These are phyloP conservation scores for Mortierella sp. DNA, from an alignment of 371 early-diverging fungal genomes.

Conservation along the genomic window DNA sequence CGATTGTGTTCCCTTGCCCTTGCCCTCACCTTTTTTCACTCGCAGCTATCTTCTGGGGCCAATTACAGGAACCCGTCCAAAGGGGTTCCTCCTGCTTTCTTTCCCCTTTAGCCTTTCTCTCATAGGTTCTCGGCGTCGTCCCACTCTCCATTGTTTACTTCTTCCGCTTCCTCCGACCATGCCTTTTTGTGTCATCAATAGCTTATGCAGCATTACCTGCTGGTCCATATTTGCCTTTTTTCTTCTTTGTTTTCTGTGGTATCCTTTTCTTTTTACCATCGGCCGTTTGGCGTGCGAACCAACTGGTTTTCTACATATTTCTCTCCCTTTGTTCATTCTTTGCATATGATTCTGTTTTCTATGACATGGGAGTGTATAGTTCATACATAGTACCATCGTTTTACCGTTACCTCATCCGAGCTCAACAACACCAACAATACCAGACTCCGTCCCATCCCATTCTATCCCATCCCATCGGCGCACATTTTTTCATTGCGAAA, in stretches of 20 bases:
- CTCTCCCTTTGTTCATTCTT: neutral
- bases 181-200: neutral
- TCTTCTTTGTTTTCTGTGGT: neutral
- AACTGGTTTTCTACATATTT: neutral
- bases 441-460: neutral
- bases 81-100: neutral
- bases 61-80: neutral
- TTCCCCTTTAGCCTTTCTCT: neutral
- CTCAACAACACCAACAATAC: no score
- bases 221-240: neutral
- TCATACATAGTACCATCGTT: no score
- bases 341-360: neutral
- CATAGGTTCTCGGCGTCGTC: neutral
- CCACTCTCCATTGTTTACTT: neutral
- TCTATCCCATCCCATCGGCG: neutral
- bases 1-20: neutral
- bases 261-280: neutral
- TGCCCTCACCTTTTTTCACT: neutral
- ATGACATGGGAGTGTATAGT: neutral
- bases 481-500: neutral
- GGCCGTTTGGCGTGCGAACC: slow-evolving; percentile 8
- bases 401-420: no score
- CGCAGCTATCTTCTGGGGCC: neutral
- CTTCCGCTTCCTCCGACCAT: neutral
- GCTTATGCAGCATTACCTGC: neutral